phyloP scores from a whole-genome alignment of 805 yeast species.

The Yamadazyma akitaensis region DNA sequence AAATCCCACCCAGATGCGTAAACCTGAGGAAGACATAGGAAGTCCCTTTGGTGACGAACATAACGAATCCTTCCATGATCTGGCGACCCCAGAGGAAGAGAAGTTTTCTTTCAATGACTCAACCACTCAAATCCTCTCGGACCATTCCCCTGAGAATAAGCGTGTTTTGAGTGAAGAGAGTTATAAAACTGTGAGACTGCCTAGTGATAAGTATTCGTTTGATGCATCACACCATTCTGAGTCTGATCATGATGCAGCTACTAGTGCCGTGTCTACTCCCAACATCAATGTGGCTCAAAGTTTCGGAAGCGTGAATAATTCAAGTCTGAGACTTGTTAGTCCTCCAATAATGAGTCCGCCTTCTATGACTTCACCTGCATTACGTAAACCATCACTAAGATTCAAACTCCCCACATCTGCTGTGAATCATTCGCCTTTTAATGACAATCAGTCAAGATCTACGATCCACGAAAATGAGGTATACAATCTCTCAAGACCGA shows the following conservation, averaged over 20 bases:
- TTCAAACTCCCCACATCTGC: constrained; percentile 27
- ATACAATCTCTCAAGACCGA: constrained; percentile 21
- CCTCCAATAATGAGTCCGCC: constrained; percentile 10
- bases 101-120: constrained; percentile 6
- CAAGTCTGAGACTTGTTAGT: neutral
- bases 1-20: constrained; percentile 2
- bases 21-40: constrained; percentile 1
- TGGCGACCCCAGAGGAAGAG: neutral
- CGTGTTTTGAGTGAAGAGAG: constrained; percentile 18
- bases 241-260: constrained; percentile 10
- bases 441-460: constrained; percentile 16
- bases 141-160: neutral
- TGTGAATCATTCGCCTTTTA: constrained; percentile 28
- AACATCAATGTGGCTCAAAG: constrained; percentile 17
- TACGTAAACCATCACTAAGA: constrained; percentile 25
- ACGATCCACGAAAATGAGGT: constrained; percentile 25
- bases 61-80: neutral
- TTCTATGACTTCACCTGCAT: neutral
- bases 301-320: constrained; percentile 4
- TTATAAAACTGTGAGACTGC: constrained; percentile 17
- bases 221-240: constrained; percentile 4
- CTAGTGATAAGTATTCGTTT: constrained; percentile 10
- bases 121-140: neutral
- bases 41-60: constrained; percentile 8
- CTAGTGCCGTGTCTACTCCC: constrained; percentile 26